phyloP scores from a whole-genome alignment of 2,329 filamentous ascomycete genomes.

The Cytospora chrysosperma region DNA sequence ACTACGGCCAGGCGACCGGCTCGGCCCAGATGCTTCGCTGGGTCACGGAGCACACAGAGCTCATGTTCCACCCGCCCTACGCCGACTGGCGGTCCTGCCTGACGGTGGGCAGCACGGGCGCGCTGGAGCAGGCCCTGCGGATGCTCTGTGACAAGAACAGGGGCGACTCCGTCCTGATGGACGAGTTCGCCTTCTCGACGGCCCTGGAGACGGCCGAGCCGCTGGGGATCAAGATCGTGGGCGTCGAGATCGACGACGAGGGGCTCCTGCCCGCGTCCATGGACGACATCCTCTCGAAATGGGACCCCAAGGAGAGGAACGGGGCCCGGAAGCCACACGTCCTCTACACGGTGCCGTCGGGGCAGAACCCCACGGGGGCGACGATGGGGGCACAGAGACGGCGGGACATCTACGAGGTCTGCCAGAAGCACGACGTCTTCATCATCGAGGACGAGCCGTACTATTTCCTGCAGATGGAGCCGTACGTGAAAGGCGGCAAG shows the following conservation, averaged over 20 bases:
- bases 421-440: constrained; percentile 79
- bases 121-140: constrained; percentile 78
- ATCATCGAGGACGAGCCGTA: constrained; percentile 94
- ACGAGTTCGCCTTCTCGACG: constrained; percentile 88
- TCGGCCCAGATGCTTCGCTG: constrained; percentile 85
- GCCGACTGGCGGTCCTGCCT: constrained; percentile 85
- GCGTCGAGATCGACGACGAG: constrained; percentile 52
- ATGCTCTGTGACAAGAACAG: constrained; percentile 72
- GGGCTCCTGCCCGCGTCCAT: constrained; percentile 52
- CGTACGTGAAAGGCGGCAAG: constrained; percentile 57
- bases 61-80: constrained; percentile 84
- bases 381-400: constrained; percentile 71
- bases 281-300: constrained; percentile 50
- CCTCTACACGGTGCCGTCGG: constrained; percentile 66
- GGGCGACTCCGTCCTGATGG: constrained; percentile 77
- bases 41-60: constrained; percentile 92
- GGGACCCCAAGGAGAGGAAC: constrained; percentile 45
- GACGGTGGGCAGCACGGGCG: constrained; percentile 81
- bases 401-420: constrained; percentile 71
- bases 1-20: constrained; percentile 88
- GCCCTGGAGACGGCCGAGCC: constrained; percentile 58
- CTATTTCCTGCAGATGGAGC: constrained; percentile 88
- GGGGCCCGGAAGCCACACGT: constrained; percentile 53
- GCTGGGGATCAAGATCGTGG: constrained; percentile 51
- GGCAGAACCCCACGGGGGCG: constrained; percentile 88